Base-by-base conservation (phyloP, 176 grass and related monocot genomes). In the Triticum dicoccoides region DNA sequence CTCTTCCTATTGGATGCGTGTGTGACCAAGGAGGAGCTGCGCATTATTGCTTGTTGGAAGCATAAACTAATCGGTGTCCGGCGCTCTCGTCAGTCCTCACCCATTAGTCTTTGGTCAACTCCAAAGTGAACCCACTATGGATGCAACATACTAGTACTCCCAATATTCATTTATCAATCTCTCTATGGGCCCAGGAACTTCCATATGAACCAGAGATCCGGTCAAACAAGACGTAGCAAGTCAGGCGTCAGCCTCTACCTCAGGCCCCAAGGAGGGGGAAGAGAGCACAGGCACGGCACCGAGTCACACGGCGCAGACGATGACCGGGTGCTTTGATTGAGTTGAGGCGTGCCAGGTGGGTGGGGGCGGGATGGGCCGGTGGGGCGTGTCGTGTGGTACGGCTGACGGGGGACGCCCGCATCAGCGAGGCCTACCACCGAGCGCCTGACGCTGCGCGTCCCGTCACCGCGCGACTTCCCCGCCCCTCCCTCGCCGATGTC, bases 401-500 rank as follows among this genome's bases (percentile, higher is more conserved):
- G 51, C 15, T 54, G 88, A 88, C 69, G 80, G 79, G 21, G 70
- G 18, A 5, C 65, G 21, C 20, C 37, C 65, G 39, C 95, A 51
- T 97, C 91, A 92, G 78, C 88, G 67, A 81, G 24, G n/a, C 71
- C 86, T 75, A 76, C 72, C 88, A 64, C 88, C 8, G 12, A 2
- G 5, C 11, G 13, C 12, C n/a, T 92, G 90, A 93, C 92, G 81
- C 75, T 33, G 85, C 49, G 74, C 59, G 82, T 71, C 15, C 17
- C 89, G 91, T 97, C 91, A 97, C 34, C 47, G 21, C 65, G 78
- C 82, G 92, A 97, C 95, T 95, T 90, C 87, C 84, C 27, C 42
- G 23, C 29, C 73, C 41, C 33, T 9, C 77, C 54, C 7, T 61
- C 82, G 35, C 52, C 27, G 33, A 84, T n/a, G 79, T 81, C 79